Percentiles rank a stretch among this genome's conserved stretches.
Conservation (phyloP, 352 stramenopile species). For the Phytopythium montanum region DNA sequence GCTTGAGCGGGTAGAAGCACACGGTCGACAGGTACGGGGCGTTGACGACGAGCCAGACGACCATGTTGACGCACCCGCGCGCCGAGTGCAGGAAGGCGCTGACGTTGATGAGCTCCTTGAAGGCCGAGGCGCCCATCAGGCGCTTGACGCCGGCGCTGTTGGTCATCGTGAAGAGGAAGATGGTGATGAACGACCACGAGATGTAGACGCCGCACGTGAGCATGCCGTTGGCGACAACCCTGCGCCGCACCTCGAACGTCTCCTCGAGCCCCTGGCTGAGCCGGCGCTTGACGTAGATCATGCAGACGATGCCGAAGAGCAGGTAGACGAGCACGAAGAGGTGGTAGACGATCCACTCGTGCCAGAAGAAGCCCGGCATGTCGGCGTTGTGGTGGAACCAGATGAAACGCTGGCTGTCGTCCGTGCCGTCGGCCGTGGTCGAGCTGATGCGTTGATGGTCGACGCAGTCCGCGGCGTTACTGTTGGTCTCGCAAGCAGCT, state of each 20-base stretch:
- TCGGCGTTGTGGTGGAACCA: constrained; percentile 85
- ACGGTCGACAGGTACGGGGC: constrained; percentile 39
- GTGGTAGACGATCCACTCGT: constrained; percentile 83
- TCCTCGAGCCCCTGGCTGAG: constrained; percentile 73
- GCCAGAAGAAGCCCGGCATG: constrained; percentile 73
- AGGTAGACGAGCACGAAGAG: constrained; percentile 76
- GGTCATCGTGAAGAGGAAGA: constrained; percentile 64
- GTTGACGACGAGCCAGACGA: constrained; percentile 87
- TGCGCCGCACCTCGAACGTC: constrained; percentile 80
- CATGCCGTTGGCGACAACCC: constrained; percentile 74
- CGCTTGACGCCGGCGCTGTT: constrained; percentile 42
- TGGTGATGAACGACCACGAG: constrained; percentile 73
- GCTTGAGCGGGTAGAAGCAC: constrained; percentile 20
- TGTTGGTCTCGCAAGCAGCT: constrained; percentile 13
- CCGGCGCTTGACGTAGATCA: constrained; percentile 75
- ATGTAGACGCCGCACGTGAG: constrained; percentile 83
- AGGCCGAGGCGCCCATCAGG: constrained; percentile 28
- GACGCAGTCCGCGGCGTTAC: constrained; percentile 11
- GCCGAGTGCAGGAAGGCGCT: constrained; percentile 79
- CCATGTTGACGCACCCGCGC: constrained; percentile 74
- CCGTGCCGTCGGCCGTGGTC: constrained; percentile 7
- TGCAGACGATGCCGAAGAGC: constrained; percentile 64
- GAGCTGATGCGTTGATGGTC: constrained; percentile 18
- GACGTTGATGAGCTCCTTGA: constrained; percentile 63
- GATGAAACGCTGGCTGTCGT: constrained; percentile 52